Base-by-base conservation (phyloP, 495 filamentous ascomycete species). In the Xylaria cubensis region DNA sequence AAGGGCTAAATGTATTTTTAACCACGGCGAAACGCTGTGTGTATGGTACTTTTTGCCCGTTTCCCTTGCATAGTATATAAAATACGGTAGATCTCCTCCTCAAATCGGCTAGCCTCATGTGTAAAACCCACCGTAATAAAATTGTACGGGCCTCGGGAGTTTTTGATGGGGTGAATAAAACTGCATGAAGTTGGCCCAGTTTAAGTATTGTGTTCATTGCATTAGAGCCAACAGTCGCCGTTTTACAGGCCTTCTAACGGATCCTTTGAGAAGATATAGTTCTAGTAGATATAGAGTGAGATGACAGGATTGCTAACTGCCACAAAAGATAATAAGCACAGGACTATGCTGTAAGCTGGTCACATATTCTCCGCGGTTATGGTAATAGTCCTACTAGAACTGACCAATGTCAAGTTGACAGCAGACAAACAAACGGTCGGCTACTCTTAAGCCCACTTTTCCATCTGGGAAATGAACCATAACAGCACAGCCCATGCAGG, bases 401-500 rank as follows among this genome's bases (percentile, higher is more conserved):
- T 67, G 64, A 41, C 64, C 64, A 66, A 66, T 66, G 46, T 12
- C 29, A 7, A 48, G 44, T 39, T 29, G 44, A 26, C 24, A 66
- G 64, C 41, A 36, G 9, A 66, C 17, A 66, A 41, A n/a, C 58
- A 34, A 39, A 44, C 42, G 59, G 59, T 63, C 42, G 21, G 61
- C 61, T 44, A 64, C n/a, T 44, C 8, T 41, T 0, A 39, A 42
- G n/a, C 39, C 59, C 59, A 42, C 59, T 26, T 39, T 61, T 61
- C 17, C 36, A 63, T 36, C 29, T 53, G 50, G 48, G 64, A 67
- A 67, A 67, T 67, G 64, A 67, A 51, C 65, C 34, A 56, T 34
- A 44, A 44, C 65, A 44, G n/a, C 65, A 67, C 65, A 67, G 65
- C 65, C 65, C 50, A 67, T 56, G 65, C 65, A 67, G 50, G 64